Evolutionary conservation across 495 filamentous ascomycete species (phyloP), one percentile per base, ranked within the genome.

Genomic region (Sphaerosporella brunnea): DNA sequence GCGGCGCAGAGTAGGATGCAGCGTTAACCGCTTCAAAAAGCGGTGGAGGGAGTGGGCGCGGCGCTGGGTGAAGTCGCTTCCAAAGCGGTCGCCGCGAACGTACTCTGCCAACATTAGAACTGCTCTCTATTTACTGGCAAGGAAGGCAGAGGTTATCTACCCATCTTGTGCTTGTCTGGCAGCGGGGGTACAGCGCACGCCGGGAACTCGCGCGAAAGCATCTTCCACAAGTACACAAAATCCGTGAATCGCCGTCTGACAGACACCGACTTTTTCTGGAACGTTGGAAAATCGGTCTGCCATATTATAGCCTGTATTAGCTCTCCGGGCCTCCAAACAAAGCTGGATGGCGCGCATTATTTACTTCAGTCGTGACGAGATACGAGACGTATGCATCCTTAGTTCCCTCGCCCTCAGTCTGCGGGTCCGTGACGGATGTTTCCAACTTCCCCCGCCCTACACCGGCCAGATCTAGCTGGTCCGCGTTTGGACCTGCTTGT

Each of bases 311-410:
- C 11, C 21, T 15, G n/a, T 15, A 40, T 40, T 19, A 40, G 37
- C 37, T 19, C n/a, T 21, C 37, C 2, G 10, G 2, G n/a, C 2
- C 37, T 21, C 15, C 19, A 21, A 38, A 36, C 2, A 18, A 15
- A 20, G n/a, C 1, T 2, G 3, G n/a, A 18, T 36, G 34, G 23
- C 21, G 28, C 15, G n/a, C n/a, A n/a, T n/a, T n/a, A 69, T 77
- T 35, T 68, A 94, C 90, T 65, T 82, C 69, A 21, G 92, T 94
- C 36, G 84, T 86, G 49, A 96, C 84, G 21, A 86, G 66, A 65
- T 96, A 97, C 5, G 88, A 95, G 41, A 96, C 79, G 68, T 88
- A 97, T 41, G 84, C 80, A 66, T 96, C 87, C 64, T 94, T 95
- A 43, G 86, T 92, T n/a, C 92, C 88, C 58, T 95, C 85, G 54